Evolutionary conservation across 768 basidiomycete genomes (phyloP), one percentile per base, ranked within the genome.

Genomic region (Leccinum pellstonianum): DNA sequence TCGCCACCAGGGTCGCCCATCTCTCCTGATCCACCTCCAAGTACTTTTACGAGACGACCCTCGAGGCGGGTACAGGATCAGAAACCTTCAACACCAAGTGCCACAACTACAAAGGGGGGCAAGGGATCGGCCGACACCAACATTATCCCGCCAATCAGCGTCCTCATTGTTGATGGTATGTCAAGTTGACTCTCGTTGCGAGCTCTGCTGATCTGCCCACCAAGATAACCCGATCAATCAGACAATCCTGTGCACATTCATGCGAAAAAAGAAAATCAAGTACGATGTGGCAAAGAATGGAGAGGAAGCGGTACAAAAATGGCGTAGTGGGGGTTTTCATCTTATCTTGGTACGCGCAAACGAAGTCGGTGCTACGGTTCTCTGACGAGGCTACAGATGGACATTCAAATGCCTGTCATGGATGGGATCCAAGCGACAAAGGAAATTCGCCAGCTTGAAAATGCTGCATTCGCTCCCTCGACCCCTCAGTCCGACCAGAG

Each of bases 321-420:
- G 95, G 95, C 81, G 84, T 60, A 90, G 86, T 6, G 97, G 96
- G 21, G 86, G 81, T 54, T 99, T 97, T 76, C 96, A 99, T 78
- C 81, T 99, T 53, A 98, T 99, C 56, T 76, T 99, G 75, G 96
- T 97, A 62, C 64, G 91, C 79, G 11, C 17, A 38, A 33, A 35
- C 23, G 21, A 41, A 41, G 11, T 48, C 46, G n/a, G 48, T 19
- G 23, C 37, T 41, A 25, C 15, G 12, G 41, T 57, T 37, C 35
- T 61, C 58, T 71, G 38, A 73, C n/a, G 51, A 54, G 41, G 35
- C 29, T 60, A 4, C 64, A 98, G 96, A 99, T 99, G 97, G 97
- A 99, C 77, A 98, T 99, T 56, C 96, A 98, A 76, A 95, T 99
- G 85, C 97, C 97, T 9, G 88, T 98, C 66, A 98, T 97, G 91